A percentile compares a stretch with the other conserved stretches of the same genome.
These are phyloP conservation scores for Diaporthe batatas DNA, from an alignment of 2,329 filamentous ascomycete genomes.

Conservation along the genomic window DNA sequence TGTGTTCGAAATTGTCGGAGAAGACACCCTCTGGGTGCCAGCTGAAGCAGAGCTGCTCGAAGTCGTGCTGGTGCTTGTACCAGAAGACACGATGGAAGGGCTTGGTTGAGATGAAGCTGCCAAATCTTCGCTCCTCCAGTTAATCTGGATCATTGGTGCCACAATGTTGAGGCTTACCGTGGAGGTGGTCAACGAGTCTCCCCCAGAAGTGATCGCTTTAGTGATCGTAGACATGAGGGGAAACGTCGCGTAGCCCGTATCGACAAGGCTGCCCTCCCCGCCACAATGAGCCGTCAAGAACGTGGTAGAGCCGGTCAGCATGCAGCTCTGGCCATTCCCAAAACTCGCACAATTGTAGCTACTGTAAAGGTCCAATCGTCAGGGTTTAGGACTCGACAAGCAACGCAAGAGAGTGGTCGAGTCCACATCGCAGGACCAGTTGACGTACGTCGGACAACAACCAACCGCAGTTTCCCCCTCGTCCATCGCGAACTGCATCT, in stretches of 20 bases:
- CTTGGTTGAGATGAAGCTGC: background rate
- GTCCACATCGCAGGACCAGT: no score
- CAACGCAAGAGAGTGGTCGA: background rate
- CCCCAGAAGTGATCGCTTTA: background rate
- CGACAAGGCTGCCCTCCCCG: background rate
- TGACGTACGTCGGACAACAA: conserved; percentile 19
- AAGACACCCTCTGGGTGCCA: background rate
- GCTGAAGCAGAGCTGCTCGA: background rate
- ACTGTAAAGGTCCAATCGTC: background rate
- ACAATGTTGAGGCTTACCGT: background rate
- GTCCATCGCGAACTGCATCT: background rate
- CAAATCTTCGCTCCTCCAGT: conserved; percentile 21
- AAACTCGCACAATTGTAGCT: background rate
- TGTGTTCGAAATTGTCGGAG: background rate
- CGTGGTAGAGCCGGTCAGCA: background rate
- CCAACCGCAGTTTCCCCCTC: conserved; percentile 13
- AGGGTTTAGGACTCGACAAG: background rate
- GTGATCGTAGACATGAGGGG: conserved; percentile 5
- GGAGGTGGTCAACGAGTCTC: background rate
- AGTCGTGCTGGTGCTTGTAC: background rate
- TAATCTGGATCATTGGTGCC: conserved; percentile 27
- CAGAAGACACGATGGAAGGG: background rate
- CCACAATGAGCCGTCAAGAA: conserved; percentile 16
- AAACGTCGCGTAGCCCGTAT: background rate
- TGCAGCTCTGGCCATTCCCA: conserved; percentile 8